Percentiles rank a stretch among this genome's conserved stretches.
Evolutionary conservation across 306 rosid genomes (phyloP).

Genomic region (Cucurbita moschata): DNA sequence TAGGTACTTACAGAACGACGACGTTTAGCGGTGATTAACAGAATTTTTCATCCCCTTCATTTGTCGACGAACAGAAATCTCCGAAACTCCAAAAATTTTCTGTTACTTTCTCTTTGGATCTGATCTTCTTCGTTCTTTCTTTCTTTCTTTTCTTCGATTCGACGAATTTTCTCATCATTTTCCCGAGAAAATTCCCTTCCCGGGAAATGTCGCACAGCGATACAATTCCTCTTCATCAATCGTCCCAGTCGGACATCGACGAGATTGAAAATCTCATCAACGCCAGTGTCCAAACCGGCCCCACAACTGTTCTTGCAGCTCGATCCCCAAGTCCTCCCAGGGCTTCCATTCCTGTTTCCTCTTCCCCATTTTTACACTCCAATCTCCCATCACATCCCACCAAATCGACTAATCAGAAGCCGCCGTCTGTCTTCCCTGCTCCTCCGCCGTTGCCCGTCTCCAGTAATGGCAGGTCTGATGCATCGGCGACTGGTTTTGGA

Average conservation of each 20-base stretch:
- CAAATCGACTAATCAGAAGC: constrained; percentile 14
- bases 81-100: background rate
- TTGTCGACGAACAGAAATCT: background rate
- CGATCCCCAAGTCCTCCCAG: constrained; percentile 65
- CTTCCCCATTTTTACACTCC: constrained; percentile 35
- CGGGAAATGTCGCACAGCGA: constrained; percentile 72
- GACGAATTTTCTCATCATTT: background rate
- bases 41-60: background rate
- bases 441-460: constrained; percentile 27
- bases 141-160: background rate
- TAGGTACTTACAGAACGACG: background rate
- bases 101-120: background rate
- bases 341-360: constrained; percentile 75
- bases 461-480: constrained; percentile 10
- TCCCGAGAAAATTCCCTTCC: constrained; percentile 8
- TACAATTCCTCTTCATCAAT: constrained; percentile 74
- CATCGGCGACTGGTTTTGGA: constrained; percentile 48
- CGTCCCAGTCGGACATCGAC: constrained; percentile 94
- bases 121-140: background rate
- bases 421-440: constrained; percentile 17
- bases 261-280: constrained; percentile 96
- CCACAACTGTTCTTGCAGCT: constrained; percentile 59
- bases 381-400: constrained; percentile 19
- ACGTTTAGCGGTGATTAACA: background rate
- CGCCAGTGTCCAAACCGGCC: constrained; percentile 45